These are phyloP conservation scores for Pythium vanterpoolii DNA, from an alignment of 352 stramenopile species.

Conservation along the genomic window DNA sequence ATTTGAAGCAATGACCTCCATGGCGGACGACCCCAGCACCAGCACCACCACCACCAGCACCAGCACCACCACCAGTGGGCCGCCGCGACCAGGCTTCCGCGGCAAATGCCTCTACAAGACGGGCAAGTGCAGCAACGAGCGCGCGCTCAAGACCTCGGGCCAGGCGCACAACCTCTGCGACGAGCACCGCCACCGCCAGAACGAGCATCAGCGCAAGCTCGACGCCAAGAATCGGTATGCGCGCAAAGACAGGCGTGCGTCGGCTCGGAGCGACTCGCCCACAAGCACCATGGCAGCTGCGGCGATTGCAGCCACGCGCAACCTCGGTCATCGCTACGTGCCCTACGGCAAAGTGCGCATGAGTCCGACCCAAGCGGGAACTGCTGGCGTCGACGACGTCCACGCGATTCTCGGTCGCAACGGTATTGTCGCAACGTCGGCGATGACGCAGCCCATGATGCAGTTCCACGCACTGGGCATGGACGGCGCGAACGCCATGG, in stretches of 20 bases:
- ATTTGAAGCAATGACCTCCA: conserved; percentile 27
- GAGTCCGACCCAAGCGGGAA: conserved; percentile 5
- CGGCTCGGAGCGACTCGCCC: conserved; percentile 9
- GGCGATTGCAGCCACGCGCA: not conserved
- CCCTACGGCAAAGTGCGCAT: conserved; percentile 26
- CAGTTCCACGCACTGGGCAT: conserved; percentile 17
- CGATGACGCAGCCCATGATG: conserved; percentile 20
- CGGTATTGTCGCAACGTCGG: conserved; percentile 15
- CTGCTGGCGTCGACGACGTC: conserved; percentile 7
- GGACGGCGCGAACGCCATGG: conserved; percentile 1
- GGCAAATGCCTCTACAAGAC: conserved; percentile 87
- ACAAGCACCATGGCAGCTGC: conserved; percentile 12
- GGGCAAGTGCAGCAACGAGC: conserved; percentile 83
- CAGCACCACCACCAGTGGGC: not conserved
- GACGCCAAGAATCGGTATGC: conserved; percentile 77
- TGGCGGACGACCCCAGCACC: conserved; percentile 9
- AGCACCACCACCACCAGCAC: not conserved
- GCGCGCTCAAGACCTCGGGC: conserved; percentile 81
- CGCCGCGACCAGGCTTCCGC: conserved; percentile 41
- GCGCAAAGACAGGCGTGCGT: conserved; percentile 51
- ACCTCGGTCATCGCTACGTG: conserved; percentile 16
- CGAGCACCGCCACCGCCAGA: conserved; percentile 78
- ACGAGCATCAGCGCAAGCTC: conserved; percentile 86
- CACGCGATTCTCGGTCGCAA: conserved; percentile 13
- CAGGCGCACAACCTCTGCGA: conserved; percentile 83